Evolutionary conservation across 306 rosid genomes (phyloP).

Genomic region (Luffa acutangula): DNA sequence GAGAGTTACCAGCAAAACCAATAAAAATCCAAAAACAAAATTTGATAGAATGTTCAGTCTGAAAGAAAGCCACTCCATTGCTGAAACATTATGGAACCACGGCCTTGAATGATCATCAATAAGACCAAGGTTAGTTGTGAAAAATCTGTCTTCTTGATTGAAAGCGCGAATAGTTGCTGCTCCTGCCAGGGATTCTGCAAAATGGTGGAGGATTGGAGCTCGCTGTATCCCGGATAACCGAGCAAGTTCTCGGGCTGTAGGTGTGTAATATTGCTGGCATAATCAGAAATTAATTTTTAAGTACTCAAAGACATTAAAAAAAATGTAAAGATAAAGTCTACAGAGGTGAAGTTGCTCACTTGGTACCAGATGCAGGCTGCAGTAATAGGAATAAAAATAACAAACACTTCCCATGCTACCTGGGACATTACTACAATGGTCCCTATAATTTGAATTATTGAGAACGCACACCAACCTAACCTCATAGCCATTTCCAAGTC

Average conservation of each 20-base stretch:
- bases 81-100: conserved; percentile 88
- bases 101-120: conserved; percentile 76
- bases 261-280: conserved; percentile 74
- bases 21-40: conserved; percentile 82
- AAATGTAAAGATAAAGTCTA: neutral
- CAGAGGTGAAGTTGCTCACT: conserved; percentile 34
- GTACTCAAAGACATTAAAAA: neutral
- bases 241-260: conserved; percentile 92
- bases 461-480: conserved; percentile 94
- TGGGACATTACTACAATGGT: conserved; percentile 94
- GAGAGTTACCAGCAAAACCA: conserved; percentile 68
- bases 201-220: conserved; percentile 90
- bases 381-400: conserved; percentile 74
- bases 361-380: conserved; percentile 91
- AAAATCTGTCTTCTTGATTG: conserved; percentile 71
- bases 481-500: conserved; percentile 75
- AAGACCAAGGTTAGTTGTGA: conserved; percentile 44
- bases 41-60: conserved; percentile 80
- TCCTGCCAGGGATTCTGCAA: conserved; percentile 83
- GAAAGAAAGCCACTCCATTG: conserved; percentile 97
- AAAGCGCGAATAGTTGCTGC: conserved; percentile 87
- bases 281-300: neutral
- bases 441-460: conserved; percentile 71
- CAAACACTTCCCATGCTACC: conserved; percentile 94
- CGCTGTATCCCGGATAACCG: conserved; percentile 71